Evolutionary conservation across 257 asterid genomes (phyloP).

Genomic region (Paraleonurus japonicus): DNA sequence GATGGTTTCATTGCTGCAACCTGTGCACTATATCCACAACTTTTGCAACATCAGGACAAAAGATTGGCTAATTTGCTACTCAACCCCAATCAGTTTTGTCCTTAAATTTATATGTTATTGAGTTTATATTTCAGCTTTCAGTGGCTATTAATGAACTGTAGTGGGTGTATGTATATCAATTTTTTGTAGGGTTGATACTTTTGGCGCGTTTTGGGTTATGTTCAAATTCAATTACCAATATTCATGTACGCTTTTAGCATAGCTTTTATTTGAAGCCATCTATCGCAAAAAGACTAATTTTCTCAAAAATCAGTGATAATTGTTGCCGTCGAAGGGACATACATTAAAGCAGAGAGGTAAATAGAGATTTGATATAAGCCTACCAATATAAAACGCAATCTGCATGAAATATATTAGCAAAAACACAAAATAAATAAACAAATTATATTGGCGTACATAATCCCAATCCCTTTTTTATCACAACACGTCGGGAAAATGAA

Average conservation of each 20-base stretch:
- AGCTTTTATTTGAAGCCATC: too few relatives aligned
- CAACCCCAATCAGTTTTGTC: constrained; percentile 1
- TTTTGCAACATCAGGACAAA: not conserved
- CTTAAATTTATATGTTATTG: not conserved
- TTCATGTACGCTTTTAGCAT: too few relatives aligned
- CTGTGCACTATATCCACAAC: constrained; percentile 3
- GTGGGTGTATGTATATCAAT: not conserved
- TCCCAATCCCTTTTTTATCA: not conserved
- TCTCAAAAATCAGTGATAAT: too few relatives aligned
- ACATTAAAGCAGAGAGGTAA: too few relatives aligned
- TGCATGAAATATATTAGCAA: too few relatives aligned
- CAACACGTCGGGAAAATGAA: not conserved
- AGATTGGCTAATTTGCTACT: constrained; percentile 17
- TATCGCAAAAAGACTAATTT: too few relatives aligned
- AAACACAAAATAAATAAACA: not conserved
- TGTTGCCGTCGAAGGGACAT: too few relatives aligned
- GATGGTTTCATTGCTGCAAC: constrained; percentile 17
- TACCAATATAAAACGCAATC: not conserved
- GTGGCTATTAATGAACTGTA: not conserved
- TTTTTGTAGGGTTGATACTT: not conserved
- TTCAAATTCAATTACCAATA: not conserved
- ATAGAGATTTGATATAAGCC: too few relatives aligned
- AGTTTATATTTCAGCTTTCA: not conserved
- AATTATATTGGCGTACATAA: not conserved
- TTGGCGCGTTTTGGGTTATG: not conserved